phyloP scores from a whole-genome alignment of 306 rosid genomes.

The Cicer cuneatum region DNA sequence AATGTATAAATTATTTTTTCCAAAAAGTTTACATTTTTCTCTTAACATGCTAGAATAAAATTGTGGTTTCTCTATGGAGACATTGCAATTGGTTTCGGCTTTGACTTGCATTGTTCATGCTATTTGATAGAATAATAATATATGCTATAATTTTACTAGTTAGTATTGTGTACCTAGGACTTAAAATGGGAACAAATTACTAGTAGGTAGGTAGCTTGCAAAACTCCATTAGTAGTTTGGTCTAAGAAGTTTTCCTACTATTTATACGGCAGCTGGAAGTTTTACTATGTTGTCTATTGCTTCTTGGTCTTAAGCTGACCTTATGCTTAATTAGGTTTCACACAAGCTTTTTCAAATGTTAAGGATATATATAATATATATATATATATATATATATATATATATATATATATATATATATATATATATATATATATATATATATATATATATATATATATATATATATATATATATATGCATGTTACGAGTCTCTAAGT shows the following conservation, averaged over 20 bases:
- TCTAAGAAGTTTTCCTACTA: constrained; percentile 36
- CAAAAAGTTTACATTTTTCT: neutral
- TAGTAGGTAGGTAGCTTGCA: constrained; percentile 25
- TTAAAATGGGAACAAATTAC: neutral
- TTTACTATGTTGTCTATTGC: neutral
- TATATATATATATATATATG: too few relatives aligned
- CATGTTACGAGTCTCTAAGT: neutral
- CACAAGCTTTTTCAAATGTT: constrained; percentile 22
- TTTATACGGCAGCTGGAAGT: neutral
- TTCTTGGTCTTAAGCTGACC: constrained; percentile 32
- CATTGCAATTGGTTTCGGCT: neutral
- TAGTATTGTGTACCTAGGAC: constrained; percentile 2
- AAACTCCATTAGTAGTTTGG: constrained; percentile 36
- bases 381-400: too few relatives aligned
- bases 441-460: too few relatives aligned
- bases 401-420: too few relatives aligned
- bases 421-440: too few relatives aligned
- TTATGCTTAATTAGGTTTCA: constrained; percentile 33
- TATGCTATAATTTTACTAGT: too few relatives aligned
- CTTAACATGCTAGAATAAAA: neutral
- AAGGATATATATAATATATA: too few relatives aligned
- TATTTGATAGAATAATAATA: too few relatives aligned
- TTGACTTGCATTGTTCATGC: neutral
- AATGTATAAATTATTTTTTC: neutral
- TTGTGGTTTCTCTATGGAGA: neutral